These are phyloP conservation scores for Trichophyton rubrum DNA, from an alignment of 2,329 filamentous ascomycete species.

Conservation along the genomic window DNA sequence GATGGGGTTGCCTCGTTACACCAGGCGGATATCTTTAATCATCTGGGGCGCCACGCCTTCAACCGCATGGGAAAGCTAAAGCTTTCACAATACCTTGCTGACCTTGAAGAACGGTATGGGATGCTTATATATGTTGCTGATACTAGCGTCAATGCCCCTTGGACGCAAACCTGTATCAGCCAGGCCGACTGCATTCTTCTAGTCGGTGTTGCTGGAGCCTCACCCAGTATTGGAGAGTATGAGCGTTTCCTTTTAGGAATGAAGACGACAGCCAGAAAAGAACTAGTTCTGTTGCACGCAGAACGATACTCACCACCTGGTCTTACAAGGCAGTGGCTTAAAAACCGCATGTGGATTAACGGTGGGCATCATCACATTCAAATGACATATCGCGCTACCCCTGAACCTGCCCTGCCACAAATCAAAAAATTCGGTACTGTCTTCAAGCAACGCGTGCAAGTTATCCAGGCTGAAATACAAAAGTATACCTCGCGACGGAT, in stretches of 20 bases:
- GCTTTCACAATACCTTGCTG: constrained; percentile 86
- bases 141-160: constrained; percentile 91
- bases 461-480: constrained; percentile 90
- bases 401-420: constrained; percentile 63
- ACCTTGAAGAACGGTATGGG: constrained; percentile 93
- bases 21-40: constrained; percentile 85
- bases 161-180: constrained; percentile 95
- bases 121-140: constrained; percentile 93
- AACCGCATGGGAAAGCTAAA: constrained; percentile 96
- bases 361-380: constrained; percentile 96
- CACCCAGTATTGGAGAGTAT: constrained; percentile 85
- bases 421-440: constrained; percentile 70
- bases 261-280: constrained; percentile 91
- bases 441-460: constrained; percentile 85
- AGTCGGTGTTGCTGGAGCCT: constrained; percentile 80
- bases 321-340: constrained; percentile 75
- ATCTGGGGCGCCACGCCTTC: constrained; percentile 90
- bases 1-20: constrained; percentile 88
- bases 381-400: constrained; percentile 70
- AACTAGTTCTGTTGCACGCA: constrained; percentile 75
- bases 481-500: constrained; percentile 93
- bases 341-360: constrained; percentile 94
- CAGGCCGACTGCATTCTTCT: constrained; percentile 94
- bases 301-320: constrained; percentile 80
- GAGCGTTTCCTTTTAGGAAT: constrained; percentile 92